Evolutionary conservation across 129 eudicot genomes (phyloP), one percentile per base, ranked within the genome.

Genomic region (Escallonia rubra): DNA sequence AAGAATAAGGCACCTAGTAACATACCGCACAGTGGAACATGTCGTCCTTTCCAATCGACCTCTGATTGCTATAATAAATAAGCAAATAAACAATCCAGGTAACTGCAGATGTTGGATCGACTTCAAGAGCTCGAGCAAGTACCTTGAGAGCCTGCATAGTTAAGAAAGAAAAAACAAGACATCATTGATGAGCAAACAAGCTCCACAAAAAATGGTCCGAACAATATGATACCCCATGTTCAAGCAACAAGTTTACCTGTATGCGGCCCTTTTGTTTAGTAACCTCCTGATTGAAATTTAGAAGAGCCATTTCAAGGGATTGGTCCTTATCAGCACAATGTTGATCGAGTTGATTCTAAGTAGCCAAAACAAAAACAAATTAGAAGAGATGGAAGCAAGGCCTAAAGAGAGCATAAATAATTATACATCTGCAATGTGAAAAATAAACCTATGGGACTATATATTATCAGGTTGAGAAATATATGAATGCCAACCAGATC

Each of bases 41-140:
- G 71, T 89, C 90, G 76, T 89, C 96, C 69, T 86, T 82, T 64
- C 85, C 93, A 68, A 83, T 72, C 46, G 90, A 80, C 73, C 62
- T 74, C 76, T 76, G 81, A 69, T 76, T 78, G 84, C 87, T 66
- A 45, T 89, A 89, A 84, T 73, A 86, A 61, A 89, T 69, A 51
- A 70, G 87, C 78, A 89, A 71, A 81, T 89, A 89, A 44, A 89
- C 82, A 68, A 78, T 73, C 96, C 96, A 85, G 42, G 80, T 76
- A 80, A 73, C 82, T 64, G 71, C 85, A 47, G 83, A 86, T 68
- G 83, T 73, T 23, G 90, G 85, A 74, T 89, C 73, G 43, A 75
- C 82, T 80, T 86, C 90, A 61, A 89, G 79, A 71, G 92, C 87
- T 79, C 82, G 85, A 68, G 85, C 81, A 38, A 89, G 82, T 43